Evolutionary conservation across 305 asterid genomes (phyloP), one percentile per base, ranked within the genome.

Genomic region (Ilex paraguariensis): DNA sequence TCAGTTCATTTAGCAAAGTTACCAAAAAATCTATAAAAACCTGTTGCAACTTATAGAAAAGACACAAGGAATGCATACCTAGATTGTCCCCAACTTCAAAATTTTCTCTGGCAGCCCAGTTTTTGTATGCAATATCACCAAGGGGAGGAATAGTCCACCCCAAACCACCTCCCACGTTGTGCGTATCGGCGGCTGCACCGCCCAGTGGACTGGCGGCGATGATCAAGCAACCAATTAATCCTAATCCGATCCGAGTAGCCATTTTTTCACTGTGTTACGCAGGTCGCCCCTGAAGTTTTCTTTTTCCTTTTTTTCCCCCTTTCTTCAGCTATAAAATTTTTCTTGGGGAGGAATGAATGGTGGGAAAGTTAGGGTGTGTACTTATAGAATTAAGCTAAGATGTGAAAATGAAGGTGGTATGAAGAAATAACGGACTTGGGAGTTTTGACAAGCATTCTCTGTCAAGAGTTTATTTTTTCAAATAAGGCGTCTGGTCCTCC

Each of bases 61-160:
- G 50, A 7, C 13, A 45, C 50, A 13, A 45, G 13, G 50, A 13
- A 45, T 50, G 1, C 51, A 3, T 59, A 71, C 75, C 66, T 54
- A 65, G 57, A 44, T 42, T 66, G 62, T 71, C 76, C 16, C 68
- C 61, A 7, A 60, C 45, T 9, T 64, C 56, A 55, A 71, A 70
- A 3, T n/a, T 45, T 36, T 71, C 15, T 16, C 15, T 17, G 13
- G 65, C 44, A 30, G 68, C 71, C 76, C 76, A 71, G 9, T 39
- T 61, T 31, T 32, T 14, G 36, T 66, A 71, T 36, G 62, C 75
- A 48, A 66, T 61, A n/a, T 68, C 64, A 13, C 71, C 75, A 40
- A 54, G 46, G 7, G 71, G 61, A 50, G 76, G 76, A 44, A 71
- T 56, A 15, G 32, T 21, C 71, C 71, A 66, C 10, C 65, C 57